Conservation (phyloP, 176 grass and related monocot genomes). For the Oryza australiensis region DNA sequence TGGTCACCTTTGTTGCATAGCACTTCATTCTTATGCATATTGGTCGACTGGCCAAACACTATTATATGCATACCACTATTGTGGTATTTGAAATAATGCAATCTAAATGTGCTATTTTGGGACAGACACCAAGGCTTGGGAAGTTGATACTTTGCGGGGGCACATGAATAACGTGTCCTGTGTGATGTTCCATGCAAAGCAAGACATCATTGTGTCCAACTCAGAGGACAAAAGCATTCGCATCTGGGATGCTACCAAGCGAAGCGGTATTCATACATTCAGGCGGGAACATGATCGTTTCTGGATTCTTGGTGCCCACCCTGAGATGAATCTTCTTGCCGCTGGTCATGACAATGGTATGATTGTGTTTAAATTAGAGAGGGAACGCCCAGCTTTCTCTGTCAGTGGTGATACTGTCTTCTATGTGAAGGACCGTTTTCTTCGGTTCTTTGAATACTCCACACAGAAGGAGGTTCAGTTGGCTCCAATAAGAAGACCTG, state of each 20-base stretch:
- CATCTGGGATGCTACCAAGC: no score
- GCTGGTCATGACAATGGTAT: constrained; percentile 97
- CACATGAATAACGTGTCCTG: no score
- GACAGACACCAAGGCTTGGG: no score
- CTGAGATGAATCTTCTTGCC: constrained; percentile 97
- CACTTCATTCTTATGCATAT: neutral
- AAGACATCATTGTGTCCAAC: no score
- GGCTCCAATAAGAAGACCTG: constrained; percentile 88
- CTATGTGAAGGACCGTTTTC: constrained; percentile 93
- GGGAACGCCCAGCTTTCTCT: constrained; percentile 84
- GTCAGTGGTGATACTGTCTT: constrained; percentile 81
- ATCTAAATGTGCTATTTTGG: neutral
- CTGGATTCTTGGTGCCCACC: no score
- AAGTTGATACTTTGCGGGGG: no score
- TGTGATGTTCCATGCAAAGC: no score
- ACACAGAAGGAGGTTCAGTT: constrained; percentile 84
- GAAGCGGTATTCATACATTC: no score
- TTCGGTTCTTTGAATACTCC: constrained; percentile 79
- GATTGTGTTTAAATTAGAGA: constrained; percentile 97
- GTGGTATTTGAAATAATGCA: neutral
- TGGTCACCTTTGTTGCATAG: neutral
- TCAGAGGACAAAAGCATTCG: no score
- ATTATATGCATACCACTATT: neutral
- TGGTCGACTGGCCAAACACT: neutral
- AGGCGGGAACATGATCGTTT: no score